A percentile compares a stretch with the other conserved stretches of the same genome.
These are phyloP conservation scores for Crotalaria pallida DNA, from an alignment of 306 rosid genomes.

Conservation along the genomic window DNA sequence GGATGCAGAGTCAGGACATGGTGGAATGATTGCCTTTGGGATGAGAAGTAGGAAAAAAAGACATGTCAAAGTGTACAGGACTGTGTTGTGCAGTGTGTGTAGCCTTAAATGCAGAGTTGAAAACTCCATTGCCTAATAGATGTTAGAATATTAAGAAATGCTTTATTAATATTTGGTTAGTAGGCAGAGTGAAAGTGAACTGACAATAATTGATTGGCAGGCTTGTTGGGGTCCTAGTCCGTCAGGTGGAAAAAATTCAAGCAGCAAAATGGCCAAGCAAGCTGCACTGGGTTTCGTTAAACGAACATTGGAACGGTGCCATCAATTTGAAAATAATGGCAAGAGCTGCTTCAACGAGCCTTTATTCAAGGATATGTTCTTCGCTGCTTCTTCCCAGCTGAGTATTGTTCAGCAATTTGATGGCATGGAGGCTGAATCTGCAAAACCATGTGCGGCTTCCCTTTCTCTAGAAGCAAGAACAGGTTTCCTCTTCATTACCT, in stretches of 20 bases:
- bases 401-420: conserved; percentile 36
- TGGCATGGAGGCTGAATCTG: conserved; percentile 47
- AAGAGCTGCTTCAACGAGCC: conserved; percentile 84
- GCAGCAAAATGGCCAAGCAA: conserved; percentile 74
- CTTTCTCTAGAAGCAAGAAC: conserved; percentile 54
- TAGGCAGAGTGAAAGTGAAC: conserved; percentile 28
- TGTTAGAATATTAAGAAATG: conserved; percentile 23
- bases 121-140: conserved; percentile 3
- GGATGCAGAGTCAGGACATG: conserved; percentile 8
- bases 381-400: conserved; percentile 44
- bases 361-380: conserved; percentile 50
- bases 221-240: conserved; percentile 58
- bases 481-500: conserved; percentile 33
- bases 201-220: conserved; percentile 44
- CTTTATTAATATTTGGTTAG: conserved; percentile 11
- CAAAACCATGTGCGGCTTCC: conserved; percentile 43
- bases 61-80: background rate
- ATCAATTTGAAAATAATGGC: conserved; percentile 67
- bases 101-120: conserved; percentile 18
- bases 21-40: conserved; percentile 1
- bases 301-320: conserved; percentile 69
- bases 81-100: background rate
- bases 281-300: conserved; percentile 73
- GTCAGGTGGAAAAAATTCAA: conserved; percentile 67
- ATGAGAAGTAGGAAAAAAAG: background rate